A percentile compares a stretch with the other conserved stretches of the same genome.
Evolutionary conservation across 345 rosid genomes (phyloP).

Genomic region (Physaria fendleri): DNA sequence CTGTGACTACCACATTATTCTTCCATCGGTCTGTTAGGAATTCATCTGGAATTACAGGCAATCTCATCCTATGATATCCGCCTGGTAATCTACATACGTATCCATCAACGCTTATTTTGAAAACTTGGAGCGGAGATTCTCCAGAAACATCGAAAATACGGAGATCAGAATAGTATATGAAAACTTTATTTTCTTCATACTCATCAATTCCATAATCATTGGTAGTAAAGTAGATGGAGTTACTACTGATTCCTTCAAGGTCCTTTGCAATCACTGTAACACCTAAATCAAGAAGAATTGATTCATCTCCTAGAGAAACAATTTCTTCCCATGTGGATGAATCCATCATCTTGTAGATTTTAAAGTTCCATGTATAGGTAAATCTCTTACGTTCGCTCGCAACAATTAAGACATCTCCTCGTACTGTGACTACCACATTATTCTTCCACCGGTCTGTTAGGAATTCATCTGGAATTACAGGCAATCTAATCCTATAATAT

Average conservation of each 20-base stretch:
- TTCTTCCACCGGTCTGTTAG: neutral
- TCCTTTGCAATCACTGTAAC: too few relatives aligned
- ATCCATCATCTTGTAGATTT: slow-evolving; percentile 2
- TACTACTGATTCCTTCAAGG: too few relatives aligned
- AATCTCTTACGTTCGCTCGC: neutral
- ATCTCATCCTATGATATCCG: neutral
- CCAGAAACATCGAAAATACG: neutral
- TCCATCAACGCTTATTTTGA: too few relatives aligned
- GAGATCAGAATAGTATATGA: neutral
- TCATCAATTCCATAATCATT: too few relatives aligned
- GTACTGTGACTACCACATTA: neutral
- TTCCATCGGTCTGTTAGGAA: too few relatives aligned
- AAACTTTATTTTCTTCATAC: too few relatives aligned
- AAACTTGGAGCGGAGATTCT: too few relatives aligned
- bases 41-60: neutral
- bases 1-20: neutral
- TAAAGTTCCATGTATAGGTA: too few relatives aligned
- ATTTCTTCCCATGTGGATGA: neutral
- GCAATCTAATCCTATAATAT: neutral
- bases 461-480: neutral
- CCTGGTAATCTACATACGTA: neutral
- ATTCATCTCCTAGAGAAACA: too few relatives aligned
- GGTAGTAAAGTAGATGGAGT: neutral
- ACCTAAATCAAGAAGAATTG: too few relatives aligned
- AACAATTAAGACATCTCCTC: slow-evolving; percentile 7